A percentile compares a stretch with the other conserved stretches of the same genome.
These are phyloP conservation scores for Wickerhamomyces hampshirensis DNA, from an alignment of 805 yeast genomes.

Conservation along the genomic window DNA sequence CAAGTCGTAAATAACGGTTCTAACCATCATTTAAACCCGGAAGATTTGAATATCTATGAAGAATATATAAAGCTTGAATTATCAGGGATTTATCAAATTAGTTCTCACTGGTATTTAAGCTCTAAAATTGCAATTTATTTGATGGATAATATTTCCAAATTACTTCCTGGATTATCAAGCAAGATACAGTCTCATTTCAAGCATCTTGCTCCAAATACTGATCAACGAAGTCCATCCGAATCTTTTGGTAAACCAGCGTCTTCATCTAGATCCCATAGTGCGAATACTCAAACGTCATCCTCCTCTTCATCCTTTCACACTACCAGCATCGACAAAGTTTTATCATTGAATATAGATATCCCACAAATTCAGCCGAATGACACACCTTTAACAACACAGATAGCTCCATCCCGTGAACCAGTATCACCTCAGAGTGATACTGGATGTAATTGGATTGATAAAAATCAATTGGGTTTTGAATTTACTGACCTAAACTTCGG, in stretches of 20 bases:
- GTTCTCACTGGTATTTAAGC: slow-evolving; percentile 48
- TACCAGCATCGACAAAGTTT: not conserved
- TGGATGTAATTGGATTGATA: slow-evolving; percentile 58
- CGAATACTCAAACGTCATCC: too few species aligned
- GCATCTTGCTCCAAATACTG: slow-evolving; percentile 4
- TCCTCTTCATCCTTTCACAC: too few species aligned
- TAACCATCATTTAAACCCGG: slow-evolving; percentile 19
- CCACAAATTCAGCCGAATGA: not conserved
- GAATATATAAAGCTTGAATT: slow-evolving; percentile 47
- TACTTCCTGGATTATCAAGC: slow-evolving; percentile 37
- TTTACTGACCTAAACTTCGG: slow-evolving; percentile 25
- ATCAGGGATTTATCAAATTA: slow-evolving; percentile 44
- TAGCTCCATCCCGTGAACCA: slow-evolving; percentile 5
- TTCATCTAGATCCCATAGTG: too few species aligned
- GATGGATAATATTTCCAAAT: slow-evolving; percentile 38
- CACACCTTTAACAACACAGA: not conserved
- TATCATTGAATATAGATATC: not conserved
- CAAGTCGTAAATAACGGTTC: slow-evolving; percentile 24
- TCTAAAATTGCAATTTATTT: slow-evolving; percentile 42
- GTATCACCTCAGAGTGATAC: slow-evolving; percentile 32
- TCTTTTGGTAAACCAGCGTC: too few species aligned
- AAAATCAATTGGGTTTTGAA: slow-evolving; percentile 34
- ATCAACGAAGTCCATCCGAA: too few species aligned
- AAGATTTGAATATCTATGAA: slow-evolving; percentile 39
- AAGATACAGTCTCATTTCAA: slow-evolving; percentile 32